Evolutionary conservation across 805 yeast species (phyloP).

Genomic region (Hanseniaspora nectarophila): DNA sequence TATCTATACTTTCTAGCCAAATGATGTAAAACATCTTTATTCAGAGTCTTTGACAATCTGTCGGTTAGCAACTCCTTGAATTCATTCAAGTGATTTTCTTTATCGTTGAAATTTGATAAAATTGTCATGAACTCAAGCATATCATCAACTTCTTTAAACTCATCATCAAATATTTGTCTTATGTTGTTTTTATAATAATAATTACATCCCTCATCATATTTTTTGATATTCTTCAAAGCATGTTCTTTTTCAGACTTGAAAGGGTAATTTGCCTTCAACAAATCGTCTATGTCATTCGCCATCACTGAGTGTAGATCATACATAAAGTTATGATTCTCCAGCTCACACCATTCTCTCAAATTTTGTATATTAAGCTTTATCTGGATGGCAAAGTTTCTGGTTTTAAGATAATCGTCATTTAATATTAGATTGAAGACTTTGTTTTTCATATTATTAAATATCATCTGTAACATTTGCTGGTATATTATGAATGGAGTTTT

Average conservation of each 20-base stretch:
- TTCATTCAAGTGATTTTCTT: constrained; percentile 6
- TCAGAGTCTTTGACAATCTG: not conserved
- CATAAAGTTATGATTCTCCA: not conserved
- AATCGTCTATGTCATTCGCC: constrained; percentile 4
- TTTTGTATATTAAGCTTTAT: constrained; percentile 74
- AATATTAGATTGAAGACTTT: constrained; percentile 56
- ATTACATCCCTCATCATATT: not conserved
- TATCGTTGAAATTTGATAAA: constrained; percentile 10
- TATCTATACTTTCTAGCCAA: constrained; percentile 66
- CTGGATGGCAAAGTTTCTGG: constrained; percentile 80
- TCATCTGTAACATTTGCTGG: constrained; percentile 65
- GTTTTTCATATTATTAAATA: constrained; percentile 61
- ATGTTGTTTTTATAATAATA: constrained; percentile 1
- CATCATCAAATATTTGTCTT: constrained; percentile 4
- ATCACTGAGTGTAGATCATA: constrained; percentile 1
- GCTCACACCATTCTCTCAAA: constrained; percentile 76
- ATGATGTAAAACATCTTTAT: constrained; percentile 45
- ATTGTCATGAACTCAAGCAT: constrained; percentile 9
- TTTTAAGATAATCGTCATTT: constrained; percentile 43
- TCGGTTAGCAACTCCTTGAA: not conserved
- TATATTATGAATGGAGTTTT: constrained; percentile 33
- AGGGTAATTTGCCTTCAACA: constrained; percentile 1
- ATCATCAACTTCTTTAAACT: constrained; percentile 1
- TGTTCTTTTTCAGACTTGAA: not conserved
- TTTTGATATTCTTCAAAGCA: not conserved